phyloP scores from a whole-genome alignment of 2,329 filamentous ascomycete species.

The Fusarium praegraminearum region DNA sequence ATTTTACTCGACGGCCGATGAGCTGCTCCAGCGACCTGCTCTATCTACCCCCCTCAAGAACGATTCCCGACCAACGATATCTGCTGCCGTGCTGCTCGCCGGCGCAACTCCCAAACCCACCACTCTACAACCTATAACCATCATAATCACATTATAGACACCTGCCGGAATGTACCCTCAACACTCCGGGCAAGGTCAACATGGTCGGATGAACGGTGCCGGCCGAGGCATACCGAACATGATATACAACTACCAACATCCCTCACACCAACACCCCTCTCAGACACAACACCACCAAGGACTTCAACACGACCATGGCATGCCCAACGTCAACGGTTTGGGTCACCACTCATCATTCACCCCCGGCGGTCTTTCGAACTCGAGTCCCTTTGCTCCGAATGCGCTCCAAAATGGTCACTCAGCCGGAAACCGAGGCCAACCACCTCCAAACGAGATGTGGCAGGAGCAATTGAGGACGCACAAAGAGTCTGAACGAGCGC shows the following conservation, averaged over 20 bases:
- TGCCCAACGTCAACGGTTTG: conserved; percentile 65
- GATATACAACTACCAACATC: conserved; percentile 77
- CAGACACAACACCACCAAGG: conserved; percentile 73
- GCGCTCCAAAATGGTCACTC: conserved; percentile 69
- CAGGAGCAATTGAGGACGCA: conserved; percentile 85
- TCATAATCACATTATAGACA: conserved; percentile 33
- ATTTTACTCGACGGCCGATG: conserved; percentile 44
- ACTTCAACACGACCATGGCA: conserved; percentile 69
- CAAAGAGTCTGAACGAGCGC: conserved; percentile 80
- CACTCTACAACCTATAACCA: conserved; percentile 28
- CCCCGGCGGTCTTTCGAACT: conserved; percentile 67
- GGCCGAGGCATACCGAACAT: conserved; percentile 70
- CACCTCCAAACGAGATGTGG: conserved; percentile 79
- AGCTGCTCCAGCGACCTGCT: conserved; percentile 37
- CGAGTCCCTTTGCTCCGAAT: conserved; percentile 68
- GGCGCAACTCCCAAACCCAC: conserved; percentile 44
- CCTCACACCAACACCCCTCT: conserved; percentile 71
- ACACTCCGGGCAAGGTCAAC: conserved; percentile 73
- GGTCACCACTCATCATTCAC: conserved; percentile 57
- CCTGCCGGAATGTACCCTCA: conserved; percentile 77
- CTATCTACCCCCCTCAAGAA: conserved; percentile 27
- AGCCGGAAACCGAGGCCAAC: conserved; percentile 61
- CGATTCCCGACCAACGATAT: conserved; percentile 38
- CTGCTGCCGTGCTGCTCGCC: conserved; percentile 48
- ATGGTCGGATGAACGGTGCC: conserved; percentile 76